These are phyloP conservation scores for Yarrowia sp. DNA, from an alignment of 805 yeast genomes.

Conservation along the genomic window DNA sequence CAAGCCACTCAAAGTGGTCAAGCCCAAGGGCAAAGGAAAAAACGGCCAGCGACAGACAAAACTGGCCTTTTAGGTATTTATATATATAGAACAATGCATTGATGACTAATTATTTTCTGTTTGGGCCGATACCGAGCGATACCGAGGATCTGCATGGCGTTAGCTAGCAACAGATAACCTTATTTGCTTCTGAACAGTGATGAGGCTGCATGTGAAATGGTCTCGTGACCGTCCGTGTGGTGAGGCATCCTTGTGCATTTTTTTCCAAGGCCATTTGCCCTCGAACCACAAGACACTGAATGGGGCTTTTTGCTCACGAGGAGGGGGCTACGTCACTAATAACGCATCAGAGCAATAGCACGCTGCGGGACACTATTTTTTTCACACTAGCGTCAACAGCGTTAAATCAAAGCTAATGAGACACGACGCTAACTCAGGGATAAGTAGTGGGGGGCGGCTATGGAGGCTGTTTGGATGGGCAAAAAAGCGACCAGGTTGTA, in stretches of 20 bases:
- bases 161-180: neutral
- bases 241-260: neutral
- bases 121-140: too few species aligned
- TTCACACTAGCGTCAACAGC: slow-evolving; percentile 6
- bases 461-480: too few species aligned
- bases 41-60: neutral
- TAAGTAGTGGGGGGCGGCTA: too few species aligned
- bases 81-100: neutral
- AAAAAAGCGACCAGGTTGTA: too few species aligned
- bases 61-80: slow-evolving; percentile 14
- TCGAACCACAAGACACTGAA: neutral
- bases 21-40: slow-evolving; percentile 7
- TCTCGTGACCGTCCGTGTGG: neutral
- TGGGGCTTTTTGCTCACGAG: too few species aligned
- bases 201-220: neutral
- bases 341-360: neutral
- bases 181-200: neutral
- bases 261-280: neutral
- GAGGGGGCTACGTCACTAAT: neutral
- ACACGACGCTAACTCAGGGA: neutral
- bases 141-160: too few species aligned
- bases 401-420: neutral
- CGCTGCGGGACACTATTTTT: neutral
- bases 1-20: slow-evolving; percentile 8
- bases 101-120: too few species aligned